Percentiles rank a stretch among this genome's conserved stretches.
Conservation (phyloP, 164 flowering plant genomes). For the Santalum album region DNA sequence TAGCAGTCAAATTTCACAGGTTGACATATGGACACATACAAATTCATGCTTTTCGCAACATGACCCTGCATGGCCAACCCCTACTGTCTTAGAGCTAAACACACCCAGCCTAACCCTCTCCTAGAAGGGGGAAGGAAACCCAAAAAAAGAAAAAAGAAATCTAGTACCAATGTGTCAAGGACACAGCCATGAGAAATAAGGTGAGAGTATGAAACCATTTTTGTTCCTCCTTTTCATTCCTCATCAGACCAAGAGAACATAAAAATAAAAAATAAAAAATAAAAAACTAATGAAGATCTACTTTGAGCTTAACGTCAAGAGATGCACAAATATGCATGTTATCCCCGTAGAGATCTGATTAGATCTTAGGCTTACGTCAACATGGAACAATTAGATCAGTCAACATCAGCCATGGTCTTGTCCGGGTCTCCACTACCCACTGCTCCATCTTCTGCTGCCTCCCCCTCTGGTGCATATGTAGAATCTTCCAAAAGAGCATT, state of each 20-base stretch:
- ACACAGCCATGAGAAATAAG: neutral
- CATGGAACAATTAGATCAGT: slow-evolving; percentile 12
- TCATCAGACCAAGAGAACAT: neutral
- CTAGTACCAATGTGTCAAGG: neutral
- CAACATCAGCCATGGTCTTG: slow-evolving; percentile 36
- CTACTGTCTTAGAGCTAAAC: neutral
- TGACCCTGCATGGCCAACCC: neutral
- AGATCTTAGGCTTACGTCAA: slow-evolving; percentile 15
- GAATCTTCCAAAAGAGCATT: neutral
- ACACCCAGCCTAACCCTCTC: neutral
- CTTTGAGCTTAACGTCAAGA: slow-evolving; percentile 6
- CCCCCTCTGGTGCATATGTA: neutral
- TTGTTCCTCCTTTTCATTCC: slow-evolving; percentile 7
- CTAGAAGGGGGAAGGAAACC: neutral
- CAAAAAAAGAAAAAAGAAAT: neutral
- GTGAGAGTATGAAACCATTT: neutral
- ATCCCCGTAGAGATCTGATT: neutral
- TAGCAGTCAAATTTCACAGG: neutral
- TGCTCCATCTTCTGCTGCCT: neutral
- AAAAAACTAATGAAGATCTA: neutral
- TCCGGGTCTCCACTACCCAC: slow-evolving; percentile 8
- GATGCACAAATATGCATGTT: neutral
- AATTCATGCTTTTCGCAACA: neutral
- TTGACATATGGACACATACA: neutral
- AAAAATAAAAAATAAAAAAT: neutral